Evolutionary conservation across 768 basidiomycete species (phyloP).

Genomic region (Phylloporus sp.): DNA sequence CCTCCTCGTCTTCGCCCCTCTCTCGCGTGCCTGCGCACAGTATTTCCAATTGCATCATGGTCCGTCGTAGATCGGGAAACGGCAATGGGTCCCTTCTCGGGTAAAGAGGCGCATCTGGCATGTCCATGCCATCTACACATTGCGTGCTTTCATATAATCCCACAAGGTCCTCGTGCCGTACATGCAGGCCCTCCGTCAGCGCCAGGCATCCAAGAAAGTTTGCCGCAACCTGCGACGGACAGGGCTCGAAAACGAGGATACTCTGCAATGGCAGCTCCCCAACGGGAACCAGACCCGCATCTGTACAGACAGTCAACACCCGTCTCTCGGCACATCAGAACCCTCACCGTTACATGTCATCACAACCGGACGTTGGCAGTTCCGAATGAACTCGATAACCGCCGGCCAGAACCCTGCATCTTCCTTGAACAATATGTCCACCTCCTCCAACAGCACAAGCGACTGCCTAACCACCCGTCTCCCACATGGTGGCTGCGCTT

Average conservation of each 20-base stretch:
- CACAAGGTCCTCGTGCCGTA: conserved; percentile 41
- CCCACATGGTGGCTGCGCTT: conserved; percentile 2
- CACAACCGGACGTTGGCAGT: conserved; percentile 84
- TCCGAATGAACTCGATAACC: conserved; percentile 73
- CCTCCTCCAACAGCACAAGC: conserved; percentile 89
- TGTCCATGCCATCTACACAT: conserved; percentile 20
- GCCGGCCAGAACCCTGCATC: conserved; percentile 85
- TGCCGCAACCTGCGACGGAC: conserved; percentile 48
- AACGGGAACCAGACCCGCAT: conserved; percentile 68
- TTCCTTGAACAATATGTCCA: conserved; percentile 87
- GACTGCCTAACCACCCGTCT: conserved; percentile 63
- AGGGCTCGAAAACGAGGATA: conserved; percentile 61
- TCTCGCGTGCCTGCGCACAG: conserved; percentile 34
- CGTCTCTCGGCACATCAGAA: conserved; percentile 5
- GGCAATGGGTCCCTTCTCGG: conserved; percentile 30
- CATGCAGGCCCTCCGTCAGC: conserved; percentile 48
- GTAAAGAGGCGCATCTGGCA: conserved; percentile 34
- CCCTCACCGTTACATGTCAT: conserved; percentile 89
- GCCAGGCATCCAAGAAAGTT: conserved; percentile 70
- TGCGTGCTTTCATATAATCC: conserved; percentile 42
- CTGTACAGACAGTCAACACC: conserved; percentile 36
- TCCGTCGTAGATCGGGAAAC: conserved; percentile 57
- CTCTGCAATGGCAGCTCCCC: conserved; percentile 74
- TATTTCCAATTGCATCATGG: conserved; percentile 63
- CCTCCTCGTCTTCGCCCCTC: conserved; percentile 29